These are phyloP conservation scores for Hymenoscyphus repandus DNA, from an alignment of 2,329 filamentous ascomycete genomes.

Conservation along the genomic window DNA sequence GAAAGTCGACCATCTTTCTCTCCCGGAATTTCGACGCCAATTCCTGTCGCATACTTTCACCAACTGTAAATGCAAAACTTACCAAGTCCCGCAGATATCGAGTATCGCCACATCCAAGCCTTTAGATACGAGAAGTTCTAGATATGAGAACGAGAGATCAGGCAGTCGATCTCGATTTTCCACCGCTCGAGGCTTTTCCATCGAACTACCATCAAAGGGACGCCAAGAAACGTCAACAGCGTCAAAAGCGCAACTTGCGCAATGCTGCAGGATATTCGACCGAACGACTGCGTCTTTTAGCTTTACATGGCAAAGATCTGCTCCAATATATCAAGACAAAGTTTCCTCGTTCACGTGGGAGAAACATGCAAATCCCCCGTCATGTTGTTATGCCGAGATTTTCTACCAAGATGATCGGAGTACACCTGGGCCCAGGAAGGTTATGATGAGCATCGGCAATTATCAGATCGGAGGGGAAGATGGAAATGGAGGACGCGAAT, in stretches of 20 bases:
- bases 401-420: conserved; percentile 15
- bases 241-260: conserved; percentile 6
- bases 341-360: conserved; percentile 10
- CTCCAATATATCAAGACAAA: conserved; percentile 7
- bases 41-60: conserved; percentile 8
- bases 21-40: conserved; percentile 10
- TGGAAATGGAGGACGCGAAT: neutral
- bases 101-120: neutral
- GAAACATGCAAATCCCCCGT: conserved; percentile 5
- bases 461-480: neutral
- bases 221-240: conserved; percentile 3
- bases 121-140: neutral
- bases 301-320: conserved; percentile 13
- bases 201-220: conserved; percentile 10
- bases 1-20: conserved; percentile 10
- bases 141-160: neutral
- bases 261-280: conserved; percentile 12
- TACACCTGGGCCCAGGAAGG: conserved; percentile 5
- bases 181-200: neutral
- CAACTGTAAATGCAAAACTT: conserved; percentile 9
- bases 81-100: neutral
- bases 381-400: conserved; percentile 8
- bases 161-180: neutral
- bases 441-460: conserved; percentile 11
- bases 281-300: conserved; percentile 10